Evolutionary conservation across 768 basidiomycete species (phyloP), one percentile per base, ranked within the genome.

Genomic region (Trametes sanguinea): DNA sequence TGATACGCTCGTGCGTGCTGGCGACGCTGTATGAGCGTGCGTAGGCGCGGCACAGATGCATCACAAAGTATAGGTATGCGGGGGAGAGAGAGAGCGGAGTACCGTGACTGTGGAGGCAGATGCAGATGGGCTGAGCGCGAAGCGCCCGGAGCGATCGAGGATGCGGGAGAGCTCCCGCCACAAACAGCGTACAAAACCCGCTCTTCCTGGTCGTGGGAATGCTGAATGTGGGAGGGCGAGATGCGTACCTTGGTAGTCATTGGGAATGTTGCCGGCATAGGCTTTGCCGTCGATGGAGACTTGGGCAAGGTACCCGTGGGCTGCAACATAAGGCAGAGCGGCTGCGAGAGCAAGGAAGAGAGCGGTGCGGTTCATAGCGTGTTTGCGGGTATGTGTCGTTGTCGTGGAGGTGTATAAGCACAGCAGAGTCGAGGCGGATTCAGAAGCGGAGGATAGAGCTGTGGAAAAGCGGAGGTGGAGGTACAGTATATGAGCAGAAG

Each of bases 191-290:
- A 37, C 35, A 11, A 37, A 11, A 6, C 35, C 11, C 11, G 35
- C 35, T 11, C 2, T 37, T 37, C 35, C 35, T 6, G 35, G 35
- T 11, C 11, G 35, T 37, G 35, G 35, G 11, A 1, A 22, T 22
- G 22, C 22, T 22, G 22, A 22, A 22, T 22, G 22, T 11, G 35
- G 11, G n/a, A 13, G 43, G 4, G 33, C 37, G n/a, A 16, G 30
- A 7, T 5, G 54, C 51, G 64, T 67, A 63, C 67, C 67, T 39
- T 74, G 70, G 54, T 75, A 61, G n/a, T 77, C 74, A 57, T 76
- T 76, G 53, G 80, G 80, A 5, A 72, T 65, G 62, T 81, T 79
- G 57, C 81, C 82, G 47, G 63, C 35, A 70, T 82, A 83, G 7
- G 60, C 54, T 51, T 72, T 75, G 45, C 82, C 81, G 48, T 81